Evolutionary conservation across 2,329 filamentous ascomycete genomes (phyloP), one percentile per base, ranked within the genome.

Genomic region (Basipetospora chlamydospora): DNA sequence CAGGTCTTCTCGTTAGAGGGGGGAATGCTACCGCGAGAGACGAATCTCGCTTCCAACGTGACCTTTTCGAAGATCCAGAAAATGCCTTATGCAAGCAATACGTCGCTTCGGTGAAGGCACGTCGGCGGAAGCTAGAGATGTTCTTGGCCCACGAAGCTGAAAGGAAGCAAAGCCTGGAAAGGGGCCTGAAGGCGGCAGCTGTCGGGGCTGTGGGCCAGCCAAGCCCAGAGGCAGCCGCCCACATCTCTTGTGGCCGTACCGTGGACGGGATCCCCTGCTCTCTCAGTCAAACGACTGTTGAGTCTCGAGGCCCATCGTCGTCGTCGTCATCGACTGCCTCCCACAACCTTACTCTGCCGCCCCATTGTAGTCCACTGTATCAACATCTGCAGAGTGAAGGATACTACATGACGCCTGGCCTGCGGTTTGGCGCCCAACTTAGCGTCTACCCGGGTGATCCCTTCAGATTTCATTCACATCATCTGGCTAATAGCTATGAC

Each of bases 381-480:
- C 28, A 28, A 12, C 28, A 25, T 15, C 25, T 37, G 16, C 18
- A 22, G 8, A 15, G 12, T 25, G 16, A 23, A 8, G 46, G 48
- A 12, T 95, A 88, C 59, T 96, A 80, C 60, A 76, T 90, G 50
- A 87, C 86, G 38, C 90, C 90, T 1, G 90, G 90, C 7, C 67
- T 98, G 36, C 82, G 90, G 18, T 98, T 98, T 50, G 90, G 90
- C 18, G 92, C 87, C 48, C 77, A 90, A 50, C 95, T 93, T 58
- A 85, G 86, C 46, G 84, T 92, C 5, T 98, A 98, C 49, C 90
- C 90, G 0, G 90, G 90, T 31, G 90, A 98, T 53, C 86, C 90
- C 1, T 65, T 98, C 35, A 78, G 90, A 9, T 98, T 92, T 54
- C 90, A 98, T 57, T 90, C 85, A 31, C 90, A 98, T 55, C 96